phyloP scores from a whole-genome alignment of 768 basidiomycete species.

The Hericium erinaceus region DNA sequence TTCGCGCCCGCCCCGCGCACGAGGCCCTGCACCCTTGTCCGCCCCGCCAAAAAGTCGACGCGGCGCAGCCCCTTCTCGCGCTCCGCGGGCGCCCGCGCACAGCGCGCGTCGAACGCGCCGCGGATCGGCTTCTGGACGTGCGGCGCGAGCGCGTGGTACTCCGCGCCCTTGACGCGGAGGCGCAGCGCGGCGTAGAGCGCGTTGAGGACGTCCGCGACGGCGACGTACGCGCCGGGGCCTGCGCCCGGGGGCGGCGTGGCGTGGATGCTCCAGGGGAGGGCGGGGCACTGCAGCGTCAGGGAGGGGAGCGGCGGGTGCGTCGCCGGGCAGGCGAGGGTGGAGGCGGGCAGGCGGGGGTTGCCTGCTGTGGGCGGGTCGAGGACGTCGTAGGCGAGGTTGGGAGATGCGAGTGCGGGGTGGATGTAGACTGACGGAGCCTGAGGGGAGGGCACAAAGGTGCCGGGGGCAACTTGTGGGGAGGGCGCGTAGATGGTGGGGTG shows the following conservation, averaged over 20 bases:
- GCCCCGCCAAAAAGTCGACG: not conserved
- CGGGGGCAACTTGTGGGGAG: not conserved
- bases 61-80: not conserved
- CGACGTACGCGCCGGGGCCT: not conserved
- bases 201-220: not conserved
- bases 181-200: not conserved
- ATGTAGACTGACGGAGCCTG: not conserved
- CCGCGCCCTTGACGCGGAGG: not conserved
- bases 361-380: not conserved
- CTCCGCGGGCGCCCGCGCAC: not conserved
- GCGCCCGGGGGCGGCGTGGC: not conserved
- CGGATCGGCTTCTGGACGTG: not conserved
- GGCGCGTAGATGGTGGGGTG: not conserved
- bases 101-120: not conserved
- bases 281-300: not conserved
- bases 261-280: not conserved
- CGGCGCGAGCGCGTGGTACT: not conserved
- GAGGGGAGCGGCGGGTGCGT: not conserved
- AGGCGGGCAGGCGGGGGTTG: not conserved
- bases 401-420: not conserved
- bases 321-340: not conserved
- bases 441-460: not conserved
- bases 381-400: not conserved
- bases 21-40: not conserved
- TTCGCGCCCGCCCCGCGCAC: not conserved